Percentiles rank a stretch among this genome's conserved stretches.
Conservation (phyloP, 306 rosid species). For the Sphenostylis stenocarpa region DNA sequence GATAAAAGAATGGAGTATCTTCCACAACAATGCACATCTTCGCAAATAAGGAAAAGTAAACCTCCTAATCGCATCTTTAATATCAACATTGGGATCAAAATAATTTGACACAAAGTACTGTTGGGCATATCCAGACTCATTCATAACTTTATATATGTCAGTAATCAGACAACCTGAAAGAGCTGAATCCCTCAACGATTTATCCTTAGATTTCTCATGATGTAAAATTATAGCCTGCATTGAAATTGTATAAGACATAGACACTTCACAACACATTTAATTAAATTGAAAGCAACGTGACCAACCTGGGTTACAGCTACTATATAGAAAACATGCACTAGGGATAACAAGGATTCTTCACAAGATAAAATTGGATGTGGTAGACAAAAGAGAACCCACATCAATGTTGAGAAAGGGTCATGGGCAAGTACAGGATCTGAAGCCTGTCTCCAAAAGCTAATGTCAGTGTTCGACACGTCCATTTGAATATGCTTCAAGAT, state of each 20-base stretch:
- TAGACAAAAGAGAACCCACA: constrained; percentile 94
- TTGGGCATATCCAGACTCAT: constrained; percentile 47
- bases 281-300: constrained; percentile 19
- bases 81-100: constrained; percentile 50
- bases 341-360: constrained; percentile 74
- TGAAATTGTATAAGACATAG: constrained; percentile 31
- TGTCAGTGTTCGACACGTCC: constrained; percentile 50
- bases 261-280: constrained; percentile 6
- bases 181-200: constrained; percentile 44
- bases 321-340: constrained; percentile 80
- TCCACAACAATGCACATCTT: constrained; percentile 85
- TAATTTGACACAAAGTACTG: constrained; percentile 64
- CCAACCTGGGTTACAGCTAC: constrained; percentile 88
- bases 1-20: constrained; percentile 60
- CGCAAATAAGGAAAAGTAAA: constrained; percentile 82
- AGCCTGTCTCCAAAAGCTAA: constrained; percentile 76
- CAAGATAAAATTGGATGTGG: constrained; percentile 82
- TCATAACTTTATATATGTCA: constrained; percentile 63
- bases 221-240: constrained; percentile 70
- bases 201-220: constrained; percentile 48
- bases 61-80: constrained; percentile 60
- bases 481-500: constrained; percentile 54
- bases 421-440: constrained; percentile 81
- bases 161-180: constrained; percentile 62
- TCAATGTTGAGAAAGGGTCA: constrained; percentile 91